Base-by-base conservation (phyloP, 2,329 filamentous ascomycete genomes). In the Zalaria obscura region DNA sequence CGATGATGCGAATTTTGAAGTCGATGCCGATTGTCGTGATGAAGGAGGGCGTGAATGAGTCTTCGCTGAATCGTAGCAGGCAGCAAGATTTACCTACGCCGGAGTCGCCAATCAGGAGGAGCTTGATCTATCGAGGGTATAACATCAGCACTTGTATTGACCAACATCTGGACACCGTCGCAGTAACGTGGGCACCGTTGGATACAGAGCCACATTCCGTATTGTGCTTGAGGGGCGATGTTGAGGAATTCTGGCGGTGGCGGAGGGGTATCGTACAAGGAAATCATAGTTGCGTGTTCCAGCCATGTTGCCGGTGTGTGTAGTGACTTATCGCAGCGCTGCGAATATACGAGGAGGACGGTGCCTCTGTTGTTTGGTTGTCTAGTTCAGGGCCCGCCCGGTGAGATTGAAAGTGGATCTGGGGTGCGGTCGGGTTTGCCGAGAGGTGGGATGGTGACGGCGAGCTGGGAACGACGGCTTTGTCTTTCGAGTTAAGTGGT, bases 1-100 rank as follows among this genome's bases (percentile, higher is more conserved):
- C 91, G 68, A 98, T 98, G 50, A 91, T 98, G 52, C 91, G 78
- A 62, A 98, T 98, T 76, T 98, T 98, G 73, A 98, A 98, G 69
- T 98, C 91, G 70, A 98, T 96, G 54, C 91, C 91, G 66, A 98
- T 98, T 48, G 91, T 98, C 48, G 88, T 94, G 72, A 95, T 95
- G 73, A 94, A 95, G 54, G 86, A 93, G 35, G 88, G 88, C 40
- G 88, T 95, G 70, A 94, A 95, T 37, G 85, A 93, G 72, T 95
- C 88, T 69, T 95, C 88, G 66, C 86, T 93, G 72, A 95, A 95
- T 55, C 88, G 85, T 60, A 95, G 72, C 63, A 95, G 75, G 67
- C 88, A 94, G 78, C 88, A 95, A 53, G 88, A 95, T 69, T 95
- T 95, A 64, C 88, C 88, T 48, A 95, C 88, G 58, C 88, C 88